phyloP scores from a whole-genome alignment of 1,139 yeast species.

The Taphrina pruni region DNA sequence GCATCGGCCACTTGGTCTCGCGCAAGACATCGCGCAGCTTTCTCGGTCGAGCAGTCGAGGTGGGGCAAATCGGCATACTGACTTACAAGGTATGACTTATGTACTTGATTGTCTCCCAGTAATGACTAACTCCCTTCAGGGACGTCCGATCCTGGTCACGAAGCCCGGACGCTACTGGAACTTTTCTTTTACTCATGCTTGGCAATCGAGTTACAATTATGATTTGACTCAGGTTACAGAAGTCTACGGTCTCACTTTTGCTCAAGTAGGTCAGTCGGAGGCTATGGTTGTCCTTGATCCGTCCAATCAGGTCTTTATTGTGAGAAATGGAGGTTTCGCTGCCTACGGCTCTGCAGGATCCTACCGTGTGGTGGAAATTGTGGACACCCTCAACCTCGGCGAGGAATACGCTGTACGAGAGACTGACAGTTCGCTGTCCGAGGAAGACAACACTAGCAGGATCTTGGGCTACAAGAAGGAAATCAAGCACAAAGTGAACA shows the following conservation, averaged over 20 bases:
- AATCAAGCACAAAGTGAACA: constrained; percentile 18
- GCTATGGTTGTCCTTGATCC: constrained; percentile 36
- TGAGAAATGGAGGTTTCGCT: constrained; percentile 33
- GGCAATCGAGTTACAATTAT: constrained; percentile 9
- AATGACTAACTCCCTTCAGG: neutral
- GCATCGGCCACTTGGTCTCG: constrained; percentile 29
- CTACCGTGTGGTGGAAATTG: constrained; percentile 30
- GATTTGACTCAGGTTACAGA: constrained; percentile 27
- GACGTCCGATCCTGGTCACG: constrained; percentile 28
- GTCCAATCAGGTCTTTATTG: constrained; percentile 28
- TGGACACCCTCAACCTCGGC: constrained; percentile 33
- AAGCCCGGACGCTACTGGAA: constrained; percentile 35
- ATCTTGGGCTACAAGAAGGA: constrained; percentile 37
- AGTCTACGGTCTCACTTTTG: constrained; percentile 32
- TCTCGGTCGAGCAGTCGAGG: constrained; percentile 26
- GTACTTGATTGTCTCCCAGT: neutral
- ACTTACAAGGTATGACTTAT: constrained; percentile 14
- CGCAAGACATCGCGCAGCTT: constrained; percentile 13
- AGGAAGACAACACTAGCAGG: constrained; percentile 10
- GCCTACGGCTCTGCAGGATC: constrained; percentile 29
- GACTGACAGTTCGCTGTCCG: constrained; percentile 11
- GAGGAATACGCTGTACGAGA: constrained; percentile 30
- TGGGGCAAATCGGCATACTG: constrained; percentile 25
- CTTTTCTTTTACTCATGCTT: constrained; percentile 20
- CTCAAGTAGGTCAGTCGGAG: constrained; percentile 37